Conservation (phyloP, 768 basidiomycete species). For the Suillus brevipes region DNA sequence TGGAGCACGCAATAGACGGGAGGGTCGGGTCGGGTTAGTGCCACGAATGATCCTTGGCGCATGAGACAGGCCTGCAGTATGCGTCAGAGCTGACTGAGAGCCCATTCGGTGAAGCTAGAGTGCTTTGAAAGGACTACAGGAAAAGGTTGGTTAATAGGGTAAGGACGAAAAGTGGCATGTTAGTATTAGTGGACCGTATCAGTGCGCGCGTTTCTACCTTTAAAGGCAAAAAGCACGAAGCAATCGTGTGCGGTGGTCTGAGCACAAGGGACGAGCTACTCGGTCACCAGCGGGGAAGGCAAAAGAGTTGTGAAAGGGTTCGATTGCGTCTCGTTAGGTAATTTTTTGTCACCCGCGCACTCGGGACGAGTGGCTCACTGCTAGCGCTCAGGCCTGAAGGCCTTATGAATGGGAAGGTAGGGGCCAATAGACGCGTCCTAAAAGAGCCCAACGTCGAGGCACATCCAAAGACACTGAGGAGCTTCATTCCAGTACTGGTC, state of each 20-base stretch:
- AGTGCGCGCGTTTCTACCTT: constrained; percentile 18
- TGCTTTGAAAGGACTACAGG: background rate
- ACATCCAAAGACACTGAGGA: background rate
- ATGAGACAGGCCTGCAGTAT: background rate
- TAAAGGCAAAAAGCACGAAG: constrained; percentile 21
- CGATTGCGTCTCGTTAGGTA: background rate
- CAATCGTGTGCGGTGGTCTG: constrained; percentile 22
- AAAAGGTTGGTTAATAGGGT: constrained; percentile 7
- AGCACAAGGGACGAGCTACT: constrained; percentile 12
- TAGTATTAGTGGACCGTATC: too few species aligned
- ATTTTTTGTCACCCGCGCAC: background rate
- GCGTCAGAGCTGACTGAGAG: background rate
- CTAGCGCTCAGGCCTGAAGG: background rate
- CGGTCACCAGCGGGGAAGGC: background rate
- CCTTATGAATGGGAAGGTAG: background rate
- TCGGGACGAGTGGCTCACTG: background rate
- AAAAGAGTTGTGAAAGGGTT: background rate
- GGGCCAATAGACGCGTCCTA: background rate
- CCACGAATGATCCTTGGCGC: constrained; percentile 36
- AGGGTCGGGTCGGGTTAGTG: constrained; percentile 57
- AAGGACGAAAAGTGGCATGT: too few species aligned
- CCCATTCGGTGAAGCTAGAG: background rate
- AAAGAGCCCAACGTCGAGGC: background rate
- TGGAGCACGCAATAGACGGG: constrained; percentile 59
- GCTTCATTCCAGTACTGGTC: background rate